Conservation (phyloP, 371 early-diverging fungal genomes). For the Mortierella sp. region DNA sequence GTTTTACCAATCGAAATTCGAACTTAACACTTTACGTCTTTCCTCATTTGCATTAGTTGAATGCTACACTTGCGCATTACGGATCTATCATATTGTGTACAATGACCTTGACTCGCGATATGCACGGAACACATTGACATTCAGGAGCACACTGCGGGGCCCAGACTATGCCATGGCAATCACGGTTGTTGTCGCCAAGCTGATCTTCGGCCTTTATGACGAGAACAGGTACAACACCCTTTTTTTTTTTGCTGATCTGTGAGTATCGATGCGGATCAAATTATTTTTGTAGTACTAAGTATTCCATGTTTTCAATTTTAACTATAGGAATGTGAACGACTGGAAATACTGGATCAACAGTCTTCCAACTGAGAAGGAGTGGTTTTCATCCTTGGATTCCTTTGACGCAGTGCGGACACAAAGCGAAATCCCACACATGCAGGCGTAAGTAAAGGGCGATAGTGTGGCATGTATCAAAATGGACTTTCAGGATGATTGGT, state of each 20-base stretch:
- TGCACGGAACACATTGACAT: not conserved
- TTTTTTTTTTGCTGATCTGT: not conserved
- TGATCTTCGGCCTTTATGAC: slow-evolving; percentile 47
- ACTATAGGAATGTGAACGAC: slow-evolving; percentile 9
- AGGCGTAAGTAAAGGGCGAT: slow-evolving; percentile 24
- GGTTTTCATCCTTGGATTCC: slow-evolving; percentile 34
- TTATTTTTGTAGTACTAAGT: not conserved
- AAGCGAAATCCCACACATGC: slow-evolving; percentile 12
- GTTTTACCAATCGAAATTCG: not conserved
- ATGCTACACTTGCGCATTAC: slow-evolving; percentile 35
- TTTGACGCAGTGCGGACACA: slow-evolving; percentile 29
- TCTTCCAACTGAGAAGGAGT: slow-evolving; percentile 30
- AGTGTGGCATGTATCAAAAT: not conserved
- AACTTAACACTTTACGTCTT: not conserved
- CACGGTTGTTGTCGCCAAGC: slow-evolving; percentile 39
- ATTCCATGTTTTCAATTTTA: not conserved
- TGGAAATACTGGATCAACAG: slow-evolving; percentile 24
- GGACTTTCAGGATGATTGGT: not conserved
- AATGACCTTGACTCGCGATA: not conserved
- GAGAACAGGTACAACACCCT: slow-evolving; percentile 25
- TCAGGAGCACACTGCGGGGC: not conserved
- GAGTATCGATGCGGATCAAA: slow-evolving; percentile 10
- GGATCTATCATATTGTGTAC: slow-evolving; percentile 16
- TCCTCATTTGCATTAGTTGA: slow-evolving; percentile 20
- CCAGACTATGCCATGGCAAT: slow-evolving; percentile 30